phyloP scores from a whole-genome alignment of 331 rosid species.

The Acacia concinna region DNA sequence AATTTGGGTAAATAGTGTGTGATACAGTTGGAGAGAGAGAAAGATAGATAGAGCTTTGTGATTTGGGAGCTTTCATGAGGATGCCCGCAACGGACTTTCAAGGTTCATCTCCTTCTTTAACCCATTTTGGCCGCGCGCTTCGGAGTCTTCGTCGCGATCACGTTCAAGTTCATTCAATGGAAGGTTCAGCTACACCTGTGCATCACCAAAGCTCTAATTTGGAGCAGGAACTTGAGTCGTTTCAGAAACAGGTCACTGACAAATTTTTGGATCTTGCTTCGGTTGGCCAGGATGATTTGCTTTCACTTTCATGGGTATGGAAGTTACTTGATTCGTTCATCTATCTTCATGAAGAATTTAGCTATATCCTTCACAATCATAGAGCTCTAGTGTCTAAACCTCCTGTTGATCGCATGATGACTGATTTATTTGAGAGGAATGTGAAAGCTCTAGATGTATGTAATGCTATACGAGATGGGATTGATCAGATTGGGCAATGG shows the following conservation, averaged over 20 bases:
- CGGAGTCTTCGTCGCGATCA: slow-evolving; percentile 41
- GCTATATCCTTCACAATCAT: slow-evolving; percentile 48
- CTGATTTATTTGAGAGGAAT: slow-evolving; percentile 71
- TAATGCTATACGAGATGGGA: slow-evolving; percentile 85
- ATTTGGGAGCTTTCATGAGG: slow-evolving; percentile 33
- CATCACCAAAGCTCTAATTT: slow-evolving; percentile 24
- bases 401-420: slow-evolving; percentile 68
- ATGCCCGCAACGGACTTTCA: slow-evolving; percentile 71
- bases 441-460: slow-evolving; percentile 89
- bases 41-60: background rate
- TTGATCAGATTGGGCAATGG: slow-evolving; percentile 82
- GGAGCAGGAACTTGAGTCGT: slow-evolving; percentile 51
- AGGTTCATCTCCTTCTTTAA: slow-evolving; percentile 43
- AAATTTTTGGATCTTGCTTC: slow-evolving; percentile 54
- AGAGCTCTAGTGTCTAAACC: slow-evolving; percentile 35
- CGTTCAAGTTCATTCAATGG: slow-evolving; percentile 57
- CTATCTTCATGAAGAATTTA: slow-evolving; percentile 63
- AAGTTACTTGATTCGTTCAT: slow-evolving; percentile 72
- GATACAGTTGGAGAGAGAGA: background rate
- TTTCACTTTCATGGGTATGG: slow-evolving; percentile 69
- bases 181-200: slow-evolving; percentile 25
- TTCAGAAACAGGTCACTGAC: slow-evolving; percentile 61
- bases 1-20: background rate
- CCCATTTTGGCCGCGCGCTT: slow-evolving; percentile 43
- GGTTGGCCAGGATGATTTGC: slow-evolving; percentile 41